Conservation (phyloP, 1,139 yeast species). For the Groenewaldozyma auringiensis region DNA sequence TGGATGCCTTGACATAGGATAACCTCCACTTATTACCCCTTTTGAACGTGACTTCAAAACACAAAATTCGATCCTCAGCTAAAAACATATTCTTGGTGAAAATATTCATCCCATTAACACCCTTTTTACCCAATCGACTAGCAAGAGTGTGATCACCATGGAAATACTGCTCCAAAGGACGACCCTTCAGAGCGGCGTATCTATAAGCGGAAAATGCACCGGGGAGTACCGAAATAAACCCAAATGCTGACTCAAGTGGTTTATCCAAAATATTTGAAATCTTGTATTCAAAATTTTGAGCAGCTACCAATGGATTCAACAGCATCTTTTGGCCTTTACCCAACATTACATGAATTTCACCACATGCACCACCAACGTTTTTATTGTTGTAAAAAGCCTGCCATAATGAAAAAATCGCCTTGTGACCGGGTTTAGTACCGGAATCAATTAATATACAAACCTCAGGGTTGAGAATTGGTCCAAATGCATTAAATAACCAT, state of each 20-base stretch:
- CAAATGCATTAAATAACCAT: slow-evolving; percentile 93
- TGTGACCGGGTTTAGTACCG: slow-evolving; percentile 86
- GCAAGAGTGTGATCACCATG: slow-evolving; percentile 69
- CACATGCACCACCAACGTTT: slow-evolving; percentile 97
- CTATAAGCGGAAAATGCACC: slow-evolving; percentile 90
- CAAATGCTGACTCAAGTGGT: slow-evolving; percentile 87
- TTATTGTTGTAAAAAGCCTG: slow-evolving; percentile 93
- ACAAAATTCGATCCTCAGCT: slow-evolving; percentile 91
- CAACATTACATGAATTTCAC: slow-evolving; percentile 89
- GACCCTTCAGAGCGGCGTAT: slow-evolving; percentile 23
- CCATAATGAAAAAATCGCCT: slow-evolving; percentile 87
- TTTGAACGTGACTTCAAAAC: slow-evolving; percentile 88
- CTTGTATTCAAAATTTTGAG: slow-evolving; percentile 93
- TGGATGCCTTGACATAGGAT: slow-evolving; percentile 80
- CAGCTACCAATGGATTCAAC: slow-evolving; percentile 85
- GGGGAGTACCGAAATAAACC: slow-evolving; percentile 87
- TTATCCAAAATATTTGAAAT: slow-evolving; percentile 92
- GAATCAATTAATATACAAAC: slow-evolving; percentile 83
- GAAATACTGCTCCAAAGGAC: slow-evolving; percentile 84
- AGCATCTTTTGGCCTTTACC: slow-evolving; percentile 74
- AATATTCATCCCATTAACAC: slow-evolving; percentile 49
- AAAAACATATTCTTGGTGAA: slow-evolving; percentile 91
- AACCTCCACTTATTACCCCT: slow-evolving; percentile 74
- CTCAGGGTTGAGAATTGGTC: slow-evolving; percentile 78
- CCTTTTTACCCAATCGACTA: slow-evolving; percentile 39